phyloP scores from a whole-genome alignment of 73 alveolate species.

The Diophrys sp. region DNA sequence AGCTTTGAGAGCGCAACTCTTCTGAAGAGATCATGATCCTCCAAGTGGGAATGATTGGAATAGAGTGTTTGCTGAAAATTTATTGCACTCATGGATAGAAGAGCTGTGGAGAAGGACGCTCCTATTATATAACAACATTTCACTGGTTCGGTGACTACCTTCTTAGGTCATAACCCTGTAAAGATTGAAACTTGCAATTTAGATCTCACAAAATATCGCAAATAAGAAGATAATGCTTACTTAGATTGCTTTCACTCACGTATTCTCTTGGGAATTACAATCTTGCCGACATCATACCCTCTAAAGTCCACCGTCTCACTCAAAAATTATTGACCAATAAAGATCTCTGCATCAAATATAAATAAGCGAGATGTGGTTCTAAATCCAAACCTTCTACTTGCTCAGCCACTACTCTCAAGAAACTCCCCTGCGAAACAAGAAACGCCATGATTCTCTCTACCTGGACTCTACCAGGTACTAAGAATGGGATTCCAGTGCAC shows the following conservation, averaged over 20 bases:
- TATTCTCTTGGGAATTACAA: not conserved
- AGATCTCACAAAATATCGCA: slow-evolving; percentile 14
- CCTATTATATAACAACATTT: slow-evolving; percentile 33
- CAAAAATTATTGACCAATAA: not conserved
- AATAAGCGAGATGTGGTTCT: not conserved
- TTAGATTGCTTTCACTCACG: not conserved
- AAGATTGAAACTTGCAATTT: slow-evolving; percentile 23
- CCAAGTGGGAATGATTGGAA: slow-evolving; percentile 19
- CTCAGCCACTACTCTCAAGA: not conserved
- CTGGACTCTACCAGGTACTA: not conserved
- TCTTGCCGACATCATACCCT: not conserved
- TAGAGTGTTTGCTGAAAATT: slow-evolving; percentile 1
- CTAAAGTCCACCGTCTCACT: not conserved
- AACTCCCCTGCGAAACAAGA: not conserved
- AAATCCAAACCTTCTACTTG: not conserved
- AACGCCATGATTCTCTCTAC: not conserved
- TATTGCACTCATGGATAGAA: slow-evolving; percentile 16
- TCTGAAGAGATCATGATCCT: slow-evolving; percentile 40
- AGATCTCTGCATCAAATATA: slow-evolving; percentile 1
- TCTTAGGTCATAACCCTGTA: slow-evolving; percentile 23
- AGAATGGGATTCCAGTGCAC: not conserved
- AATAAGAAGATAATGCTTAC: slow-evolving; percentile 18
- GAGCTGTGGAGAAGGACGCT: slow-evolving; percentile 18
- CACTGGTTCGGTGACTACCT: slow-evolving; percentile 48
- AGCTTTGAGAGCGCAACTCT: slow-evolving; percentile 24